Evolutionary conservation across 2,329 filamentous ascomycete genomes (phyloP).

Genomic region (Colletotrichum sp.): DNA sequence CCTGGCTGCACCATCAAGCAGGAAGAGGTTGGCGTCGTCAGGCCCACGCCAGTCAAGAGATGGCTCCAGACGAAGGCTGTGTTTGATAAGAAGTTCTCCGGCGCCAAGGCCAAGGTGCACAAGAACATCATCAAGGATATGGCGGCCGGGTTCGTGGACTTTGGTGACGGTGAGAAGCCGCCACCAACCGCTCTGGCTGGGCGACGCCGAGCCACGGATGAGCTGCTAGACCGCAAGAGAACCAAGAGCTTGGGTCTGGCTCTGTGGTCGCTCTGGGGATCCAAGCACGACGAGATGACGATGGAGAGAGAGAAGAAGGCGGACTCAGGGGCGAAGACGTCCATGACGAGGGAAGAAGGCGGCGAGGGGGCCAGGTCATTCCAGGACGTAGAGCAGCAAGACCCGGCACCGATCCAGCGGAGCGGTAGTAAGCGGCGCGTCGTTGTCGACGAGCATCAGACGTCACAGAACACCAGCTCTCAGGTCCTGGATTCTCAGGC

Average conservation of each 20-base stretch:
- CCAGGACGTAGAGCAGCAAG: conserved; percentile 44
- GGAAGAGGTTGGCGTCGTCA: conserved; percentile 77
- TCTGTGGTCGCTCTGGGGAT: conserved; percentile 88
- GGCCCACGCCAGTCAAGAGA: conserved; percentile 77
- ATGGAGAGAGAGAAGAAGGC: conserved; percentile 64
- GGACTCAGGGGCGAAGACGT: conserved; percentile 32
- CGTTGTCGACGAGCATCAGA: conserved; percentile 59
- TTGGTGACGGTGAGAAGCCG: conserved; percentile 74
- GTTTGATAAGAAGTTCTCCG: conserved; percentile 77
- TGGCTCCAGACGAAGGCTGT: conserved; percentile 79
- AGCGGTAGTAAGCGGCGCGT: conserved; percentile 48
- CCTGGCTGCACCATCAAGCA: conserved; percentile 67
- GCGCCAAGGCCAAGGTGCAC: conserved; percentile 73
- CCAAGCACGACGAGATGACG: conserved; percentile 83
- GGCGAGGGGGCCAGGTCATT: conserved; percentile 48
- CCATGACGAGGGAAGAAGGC: conserved; percentile 41
- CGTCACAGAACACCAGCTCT: conserved; percentile 19
- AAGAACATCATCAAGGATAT: conserved; percentile 77
- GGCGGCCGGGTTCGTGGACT: conserved; percentile 71
- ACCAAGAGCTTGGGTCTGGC: conserved; percentile 76
- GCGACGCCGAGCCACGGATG: conserved; percentile 57
- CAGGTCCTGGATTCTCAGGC: conserved; percentile 24
- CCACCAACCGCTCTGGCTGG: conserved; percentile 85
- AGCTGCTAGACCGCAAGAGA: conserved; percentile 57
- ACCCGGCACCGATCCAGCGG: conserved; percentile 33